A percentile compares a stretch with the other conserved stretches of the same genome.
These are phyloP conservation scores for Aspergillus sclerotiicarbonarius DNA, from an alignment of 495 filamentous ascomycete species.

Conservation along the genomic window DNA sequence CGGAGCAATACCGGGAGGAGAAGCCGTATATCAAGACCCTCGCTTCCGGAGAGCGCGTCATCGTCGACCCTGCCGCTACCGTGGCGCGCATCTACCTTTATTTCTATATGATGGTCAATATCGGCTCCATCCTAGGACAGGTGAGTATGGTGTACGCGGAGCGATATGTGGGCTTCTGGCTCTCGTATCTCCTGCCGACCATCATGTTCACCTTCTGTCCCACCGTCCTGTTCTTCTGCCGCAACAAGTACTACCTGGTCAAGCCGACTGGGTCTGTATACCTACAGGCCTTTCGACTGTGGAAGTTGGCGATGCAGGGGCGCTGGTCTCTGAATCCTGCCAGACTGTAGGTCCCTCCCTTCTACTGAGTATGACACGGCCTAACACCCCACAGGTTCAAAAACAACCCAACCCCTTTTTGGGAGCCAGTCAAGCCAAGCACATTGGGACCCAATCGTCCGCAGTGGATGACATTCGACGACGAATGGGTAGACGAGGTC, in stretches of 20 bases:
- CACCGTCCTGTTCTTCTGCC: conserved; percentile 59
- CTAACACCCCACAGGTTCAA: conserved; percentile 39
- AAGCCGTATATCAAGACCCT: conserved; percentile 44
- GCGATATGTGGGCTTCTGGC: conserved; percentile 74
- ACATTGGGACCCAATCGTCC: conserved; percentile 38
- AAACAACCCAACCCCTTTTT: conserved; percentile 53
- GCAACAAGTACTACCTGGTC: conserved; percentile 54
- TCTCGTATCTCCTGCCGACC: conserved; percentile 61
- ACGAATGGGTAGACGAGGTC: conserved; percentile 73
- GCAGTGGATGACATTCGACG: conserved; percentile 71
- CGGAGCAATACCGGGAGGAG: conserved; percentile 50
- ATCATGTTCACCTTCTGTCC: conserved; percentile 56
- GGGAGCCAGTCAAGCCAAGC: conserved; percentile 66
- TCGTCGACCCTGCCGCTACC: conserved; percentile 67
- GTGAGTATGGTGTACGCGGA: conserved; percentile 61
- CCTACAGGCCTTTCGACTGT: conserved; percentile 53
- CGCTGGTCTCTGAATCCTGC: conserved; percentile 59
- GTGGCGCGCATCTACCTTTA: conserved; percentile 39
- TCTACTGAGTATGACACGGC: not conserved
- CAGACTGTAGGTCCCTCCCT: conserved; percentile 22
- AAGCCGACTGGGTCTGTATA: conserved; percentile 66
- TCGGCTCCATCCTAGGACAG: conserved; percentile 55
- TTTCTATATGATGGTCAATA: conserved; percentile 63
- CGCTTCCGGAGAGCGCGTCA: conserved; percentile 58
- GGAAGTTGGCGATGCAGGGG: conserved; percentile 58